phyloP scores from a whole-genome alignment of 108 stramenopile genomes.

The Cyclotella sp. region DNA sequence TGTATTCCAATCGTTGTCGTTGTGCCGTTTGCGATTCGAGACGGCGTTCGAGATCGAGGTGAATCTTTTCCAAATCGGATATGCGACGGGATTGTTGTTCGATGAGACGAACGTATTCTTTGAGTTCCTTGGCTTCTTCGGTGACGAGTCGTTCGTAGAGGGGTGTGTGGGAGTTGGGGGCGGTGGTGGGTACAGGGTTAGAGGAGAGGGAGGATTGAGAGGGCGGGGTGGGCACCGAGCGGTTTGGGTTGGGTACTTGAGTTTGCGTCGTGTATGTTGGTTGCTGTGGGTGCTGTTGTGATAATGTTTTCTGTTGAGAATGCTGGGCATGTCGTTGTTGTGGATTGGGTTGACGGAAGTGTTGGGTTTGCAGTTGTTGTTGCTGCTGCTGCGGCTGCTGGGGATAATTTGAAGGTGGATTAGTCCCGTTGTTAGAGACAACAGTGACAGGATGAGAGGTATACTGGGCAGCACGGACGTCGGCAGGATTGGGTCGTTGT shows the following conservation, averaged over 20 bases:
- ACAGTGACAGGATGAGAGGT: slow-evolving; percentile 14
- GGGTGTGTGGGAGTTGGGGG: slow-evolving; percentile 41
- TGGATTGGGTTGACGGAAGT: slow-evolving; percentile 4
- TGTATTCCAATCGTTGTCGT: slow-evolving; percentile 41
- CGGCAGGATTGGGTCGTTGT: slow-evolving; percentile 1
- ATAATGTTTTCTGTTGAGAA: slow-evolving; percentile 12
- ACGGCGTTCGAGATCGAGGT: slow-evolving; percentile 52
- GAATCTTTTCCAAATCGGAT: slow-evolving; percentile 46
- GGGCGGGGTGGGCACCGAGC: slow-evolving; percentile 12
- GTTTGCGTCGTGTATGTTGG: background rate
- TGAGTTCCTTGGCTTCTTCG: slow-evolving; percentile 59
- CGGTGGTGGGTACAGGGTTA: slow-evolving; percentile 15
- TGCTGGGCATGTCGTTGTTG: slow-evolving; percentile 17
- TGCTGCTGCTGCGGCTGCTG: slow-evolving; percentile 19
- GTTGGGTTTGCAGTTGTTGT: slow-evolving; percentile 25
- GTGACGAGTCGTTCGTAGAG: slow-evolving; percentile 61
- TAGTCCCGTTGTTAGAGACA: slow-evolving; percentile 4
- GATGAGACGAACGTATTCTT: slow-evolving; percentile 56
- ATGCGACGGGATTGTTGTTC: slow-evolving; percentile 53
- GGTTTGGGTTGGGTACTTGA: slow-evolving; percentile 2
- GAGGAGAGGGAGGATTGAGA: slow-evolving; percentile 17
- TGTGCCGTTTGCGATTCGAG: slow-evolving; percentile 40
- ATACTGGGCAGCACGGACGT: slow-evolving; percentile 8
- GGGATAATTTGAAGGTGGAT: background rate
- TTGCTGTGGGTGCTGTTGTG: slow-evolving; percentile 11